phyloP scores from a whole-genome alignment of 306 rosid species.

The Arachis hypogaea region DNA sequence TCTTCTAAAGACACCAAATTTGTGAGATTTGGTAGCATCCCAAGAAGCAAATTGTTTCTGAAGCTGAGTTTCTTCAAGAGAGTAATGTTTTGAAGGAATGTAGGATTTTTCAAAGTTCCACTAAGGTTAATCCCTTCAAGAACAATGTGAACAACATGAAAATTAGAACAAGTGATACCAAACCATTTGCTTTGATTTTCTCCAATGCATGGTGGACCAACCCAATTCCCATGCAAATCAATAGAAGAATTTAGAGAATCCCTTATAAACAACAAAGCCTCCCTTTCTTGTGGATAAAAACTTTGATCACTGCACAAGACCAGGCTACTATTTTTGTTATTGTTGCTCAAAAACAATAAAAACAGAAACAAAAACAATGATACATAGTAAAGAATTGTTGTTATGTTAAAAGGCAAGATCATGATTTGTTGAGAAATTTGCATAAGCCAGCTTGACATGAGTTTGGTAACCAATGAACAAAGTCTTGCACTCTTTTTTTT shows the following conservation, averaged over 20 bases:
- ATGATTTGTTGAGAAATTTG: slow-evolving; percentile 40
- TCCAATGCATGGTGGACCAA: slow-evolving; percentile 69
- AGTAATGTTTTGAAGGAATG: slow-evolving; percentile 54
- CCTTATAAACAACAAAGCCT: slow-evolving; percentile 54
- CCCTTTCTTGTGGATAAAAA: slow-evolving; percentile 62
- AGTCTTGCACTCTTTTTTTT: slow-evolving; percentile 30
- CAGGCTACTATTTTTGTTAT: background rate
- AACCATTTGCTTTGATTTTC: slow-evolving; percentile 55
- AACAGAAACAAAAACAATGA: slow-evolving; percentile 17
- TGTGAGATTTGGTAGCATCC: slow-evolving; percentile 54
- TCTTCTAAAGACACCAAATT: slow-evolving; percentile 50
- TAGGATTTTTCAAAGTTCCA: slow-evolving; percentile 52
- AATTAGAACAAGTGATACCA: slow-evolving; percentile 60
- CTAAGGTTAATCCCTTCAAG: slow-evolving; percentile 58
- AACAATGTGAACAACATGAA: slow-evolving; percentile 60
- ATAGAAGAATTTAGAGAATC: slow-evolving; percentile 57
- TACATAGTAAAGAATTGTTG: slow-evolving; percentile 1
- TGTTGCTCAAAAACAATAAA: slow-evolving; percentile 3
- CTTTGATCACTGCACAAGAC: slow-evolving; percentile 30
- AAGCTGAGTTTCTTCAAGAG: slow-evolving; percentile 53
- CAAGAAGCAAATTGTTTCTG: slow-evolving; percentile 60
- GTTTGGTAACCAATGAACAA: slow-evolving; percentile 34
- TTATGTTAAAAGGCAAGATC: slow-evolving; percentile 29
- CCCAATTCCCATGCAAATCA: slow-evolving; percentile 67
- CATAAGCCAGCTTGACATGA: slow-evolving; percentile 30